Evolutionary conservation across 2,329 filamentous ascomycete genomes (phyloP), one percentile per base, ranked within the genome.

Genomic region (Botrytis porri): DNA sequence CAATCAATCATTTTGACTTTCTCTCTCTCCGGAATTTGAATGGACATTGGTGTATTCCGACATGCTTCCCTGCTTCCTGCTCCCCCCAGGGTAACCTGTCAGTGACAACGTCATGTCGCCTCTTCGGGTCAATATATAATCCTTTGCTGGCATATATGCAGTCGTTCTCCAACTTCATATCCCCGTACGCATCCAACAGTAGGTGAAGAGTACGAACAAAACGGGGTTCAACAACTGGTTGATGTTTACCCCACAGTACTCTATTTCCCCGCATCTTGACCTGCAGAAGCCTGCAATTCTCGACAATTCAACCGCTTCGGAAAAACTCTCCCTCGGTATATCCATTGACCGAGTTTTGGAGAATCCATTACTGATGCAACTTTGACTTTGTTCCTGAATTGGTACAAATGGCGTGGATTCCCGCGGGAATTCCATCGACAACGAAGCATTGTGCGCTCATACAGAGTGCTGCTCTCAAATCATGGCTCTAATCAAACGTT

Each of bases 241-340:
- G 61, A 48, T 54, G 67, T 25, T 41, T 71, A 60, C 67, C 54
- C 69, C 69, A 60, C 69, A 73, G 32, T 64, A 5, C 43, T 65
- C 29, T n/a, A 35, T 20, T 39, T 22, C 62, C 73, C 63, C 60
- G 61, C 73, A 74, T 72, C 54, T 71, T 48, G 39, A 61, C 41
- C 32, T 51, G 70, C 70, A 69, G 48, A 59, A 51, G 62, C 67
- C 70, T 67, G 63, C 70, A n/a, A 37, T 43, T 69, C 54, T 69
- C n/a, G 29, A 69, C 48, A 73, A 57, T 65, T 59, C 59, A 67
- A 62, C 73, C 64, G 70, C 37, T 57, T 41, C 73, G 73, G 73
- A 73, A 72, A 64, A 74, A 65, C 37, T 63, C 20, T 25, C 39
- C 35, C 63, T 74, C 73, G 73, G 73, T 72, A 62, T 60, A 69